phyloP scores from a whole-genome alignment of 768 basidiomycete genomes.

The Tephrocybe sp. region DNA sequence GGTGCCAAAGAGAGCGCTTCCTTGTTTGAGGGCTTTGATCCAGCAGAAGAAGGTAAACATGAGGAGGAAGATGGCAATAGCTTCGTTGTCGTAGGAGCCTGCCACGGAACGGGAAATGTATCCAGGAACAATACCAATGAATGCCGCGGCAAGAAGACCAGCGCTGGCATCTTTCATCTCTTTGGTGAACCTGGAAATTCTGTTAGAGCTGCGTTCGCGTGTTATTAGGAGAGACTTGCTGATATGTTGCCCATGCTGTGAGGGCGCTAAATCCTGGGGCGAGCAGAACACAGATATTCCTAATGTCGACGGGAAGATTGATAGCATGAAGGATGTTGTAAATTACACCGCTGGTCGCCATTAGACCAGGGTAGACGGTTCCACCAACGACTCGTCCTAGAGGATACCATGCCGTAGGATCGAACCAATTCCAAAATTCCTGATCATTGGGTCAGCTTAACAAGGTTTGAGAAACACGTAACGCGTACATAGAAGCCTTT shows the following conservation, averaged over 20 bases:
- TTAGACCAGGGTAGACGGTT: slow-evolving; percentile 96
- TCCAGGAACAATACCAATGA: slow-evolving; percentile 97
- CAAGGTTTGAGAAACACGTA: background rate
- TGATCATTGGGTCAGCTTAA: slow-evolving; percentile 25
- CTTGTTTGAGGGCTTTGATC: slow-evolving; percentile 94
- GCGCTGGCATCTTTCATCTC: slow-evolving; percentile 96
- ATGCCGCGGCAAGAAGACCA: slow-evolving; percentile 94
- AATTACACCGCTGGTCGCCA: slow-evolving; percentile 97
- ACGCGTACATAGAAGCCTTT: slow-evolving; percentile 90
- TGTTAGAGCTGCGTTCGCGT: background rate
- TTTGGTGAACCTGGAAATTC: slow-evolving; percentile 75
- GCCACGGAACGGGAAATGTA: slow-evolving; percentile 99
- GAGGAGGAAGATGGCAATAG: slow-evolving; percentile 98
- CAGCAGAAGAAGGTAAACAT: slow-evolving; percentile 98
- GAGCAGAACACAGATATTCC: slow-evolving; percentile 94
- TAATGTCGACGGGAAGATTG: slow-evolving; percentile 94
- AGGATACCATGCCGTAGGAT: slow-evolving; percentile 99
- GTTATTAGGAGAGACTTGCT: slow-evolving; percentile 47
- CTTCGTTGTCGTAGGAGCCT: slow-evolving; percentile 99
- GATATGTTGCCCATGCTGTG: slow-evolving; percentile 95
- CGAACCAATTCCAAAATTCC: slow-evolving; percentile 99
- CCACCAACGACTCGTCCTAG: slow-evolving; percentile 97
- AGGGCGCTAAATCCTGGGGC: slow-evolving; percentile 96
- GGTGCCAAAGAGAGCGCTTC: slow-evolving; percentile 89
- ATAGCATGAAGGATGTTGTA: slow-evolving; percentile 86